Conservation (phyloP, 2,329 filamentous ascomycete species). For the Coniochaeta ligniaria region DNA sequence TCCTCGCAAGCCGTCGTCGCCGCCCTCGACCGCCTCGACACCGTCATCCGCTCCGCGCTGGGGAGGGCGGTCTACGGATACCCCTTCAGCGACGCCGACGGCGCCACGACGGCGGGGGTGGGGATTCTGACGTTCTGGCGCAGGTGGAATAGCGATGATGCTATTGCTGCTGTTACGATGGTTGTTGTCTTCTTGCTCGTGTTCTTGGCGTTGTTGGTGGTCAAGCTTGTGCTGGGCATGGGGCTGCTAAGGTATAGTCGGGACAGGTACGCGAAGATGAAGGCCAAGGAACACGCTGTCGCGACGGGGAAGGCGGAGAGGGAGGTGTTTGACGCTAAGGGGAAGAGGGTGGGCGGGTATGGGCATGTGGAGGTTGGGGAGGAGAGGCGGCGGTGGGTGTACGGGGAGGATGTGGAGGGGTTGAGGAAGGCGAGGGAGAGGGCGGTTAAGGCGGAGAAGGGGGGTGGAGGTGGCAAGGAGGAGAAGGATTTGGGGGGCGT, state of each 20-base stretch:
- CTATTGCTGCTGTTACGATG: conserved; percentile 74
- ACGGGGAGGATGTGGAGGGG: conserved; percentile 73
- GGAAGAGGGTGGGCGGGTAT: conserved; percentile 71
- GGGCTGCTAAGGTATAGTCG: conserved; percentile 71
- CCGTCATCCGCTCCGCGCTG: conserved; percentile 68
- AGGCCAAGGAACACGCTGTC: conserved; percentile 52
- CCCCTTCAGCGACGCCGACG: conserved; percentile 24
- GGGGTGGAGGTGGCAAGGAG: conserved; percentile 42
- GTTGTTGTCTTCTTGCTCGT: conserved; percentile 75
- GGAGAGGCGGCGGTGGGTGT: conserved; percentile 78
- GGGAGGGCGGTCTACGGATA: conserved; percentile 65
- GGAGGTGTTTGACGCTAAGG: conserved; percentile 59
- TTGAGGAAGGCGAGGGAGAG: conserved; percentile 54
- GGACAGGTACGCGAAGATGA: conserved; percentile 75
- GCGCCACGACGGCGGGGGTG: conserved; percentile 20
- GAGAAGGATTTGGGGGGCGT: conserved; percentile 59
- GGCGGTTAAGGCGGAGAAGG: conserved; percentile 48
- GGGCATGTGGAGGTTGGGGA: conserved; percentile 85
- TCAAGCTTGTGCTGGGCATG: conserved; percentile 88
- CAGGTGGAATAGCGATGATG: conserved; percentile 60
- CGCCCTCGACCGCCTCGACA: conserved; percentile 72
- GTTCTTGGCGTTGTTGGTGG: conserved; percentile 76
- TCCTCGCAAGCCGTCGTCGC: conserved; percentile 70
- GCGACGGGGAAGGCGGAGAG: conserved; percentile 38
- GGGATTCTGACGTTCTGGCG: conserved; percentile 32